Conservation (phyloP, 371 early-diverging fungal species). For the Smittium mucronatum region DNA sequence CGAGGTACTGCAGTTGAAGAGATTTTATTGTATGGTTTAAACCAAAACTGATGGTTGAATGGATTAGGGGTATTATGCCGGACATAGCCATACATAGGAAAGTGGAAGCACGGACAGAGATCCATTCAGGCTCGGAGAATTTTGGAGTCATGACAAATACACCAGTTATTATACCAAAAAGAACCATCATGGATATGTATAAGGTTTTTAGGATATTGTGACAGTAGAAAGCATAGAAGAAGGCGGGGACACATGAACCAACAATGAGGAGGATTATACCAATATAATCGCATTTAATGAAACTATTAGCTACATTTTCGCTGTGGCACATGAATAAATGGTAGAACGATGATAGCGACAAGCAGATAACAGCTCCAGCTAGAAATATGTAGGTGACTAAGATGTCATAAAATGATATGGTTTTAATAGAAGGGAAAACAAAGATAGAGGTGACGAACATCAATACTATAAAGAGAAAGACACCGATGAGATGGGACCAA, state of each 20-base stretch:
- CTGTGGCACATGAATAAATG: constrained; percentile 86
- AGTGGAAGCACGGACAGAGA: constrained; percentile 59
- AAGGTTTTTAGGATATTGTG: constrained; percentile 39
- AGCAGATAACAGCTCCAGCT: constrained; percentile 56
- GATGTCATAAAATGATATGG: constrained; percentile 41
- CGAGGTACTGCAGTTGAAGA: constrained; percentile 36
- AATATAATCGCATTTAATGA: constrained; percentile 85
- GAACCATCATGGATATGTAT: constrained; percentile 47
- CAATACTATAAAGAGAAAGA: constrained; percentile 40
- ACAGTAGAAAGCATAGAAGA: constrained; percentile 70
- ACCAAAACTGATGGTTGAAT: constrained; percentile 54
- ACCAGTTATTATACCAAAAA: constrained; percentile 50
- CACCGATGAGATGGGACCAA: constrained; percentile 68
- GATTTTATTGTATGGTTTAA: constrained; percentile 39
- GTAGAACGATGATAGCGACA: constrained; percentile 64
- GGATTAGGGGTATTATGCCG: constrained; percentile 61
- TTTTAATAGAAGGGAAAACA: constrained; percentile 39
- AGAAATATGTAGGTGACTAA: constrained; percentile 54
- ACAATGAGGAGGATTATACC: constrained; percentile 78
- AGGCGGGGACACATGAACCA: constrained; percentile 59
- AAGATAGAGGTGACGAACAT: constrained; percentile 50
- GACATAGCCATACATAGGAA: constrained; percentile 70
- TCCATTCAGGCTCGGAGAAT: constrained; percentile 60
- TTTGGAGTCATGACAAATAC: constrained; percentile 36
- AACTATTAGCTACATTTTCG: constrained; percentile 42